These are phyloP conservation scores for Sarocladium strictum DNA, from an alignment of 2,329 filamentous ascomycete species.

Conservation along the genomic window DNA sequence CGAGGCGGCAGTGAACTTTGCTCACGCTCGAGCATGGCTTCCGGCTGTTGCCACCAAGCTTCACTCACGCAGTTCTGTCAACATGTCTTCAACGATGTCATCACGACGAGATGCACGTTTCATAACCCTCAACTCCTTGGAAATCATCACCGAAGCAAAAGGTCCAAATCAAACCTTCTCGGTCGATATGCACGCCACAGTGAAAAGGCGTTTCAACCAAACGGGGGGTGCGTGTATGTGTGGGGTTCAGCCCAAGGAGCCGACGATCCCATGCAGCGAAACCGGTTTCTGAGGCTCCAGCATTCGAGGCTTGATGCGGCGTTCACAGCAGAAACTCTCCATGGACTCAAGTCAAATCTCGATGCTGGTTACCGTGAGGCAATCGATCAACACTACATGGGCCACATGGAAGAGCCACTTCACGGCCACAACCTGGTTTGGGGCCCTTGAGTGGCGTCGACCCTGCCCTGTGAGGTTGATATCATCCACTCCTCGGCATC, in stretches of 20 bases:
- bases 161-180: background rate
- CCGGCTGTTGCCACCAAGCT: background rate
- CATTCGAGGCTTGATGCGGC: background rate
- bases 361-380: background rate
- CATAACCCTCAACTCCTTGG: background rate
- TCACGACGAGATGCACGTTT: background rate
- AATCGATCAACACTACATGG: background rate
- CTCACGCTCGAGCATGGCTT: background rate
- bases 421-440: constrained; percentile 8
- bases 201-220: background rate
- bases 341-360: background rate
- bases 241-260: background rate
- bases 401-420: constrained; percentile 1
- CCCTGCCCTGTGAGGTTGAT: constrained; percentile 1
- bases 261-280: constrained; percentile 8
- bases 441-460: background rate
- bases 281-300: constrained; percentile 7
- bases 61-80: background rate
- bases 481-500: constrained; percentile 3
- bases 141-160: background rate
- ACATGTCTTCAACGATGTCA: constrained; percentile 1
- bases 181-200: background rate
- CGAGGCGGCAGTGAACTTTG: background rate
- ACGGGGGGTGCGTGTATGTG: background rate
- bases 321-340: background rate